Evolutionary conservation across 805 yeast species (phyloP).

Genomic region (Saturnispora quitensis): DNA sequence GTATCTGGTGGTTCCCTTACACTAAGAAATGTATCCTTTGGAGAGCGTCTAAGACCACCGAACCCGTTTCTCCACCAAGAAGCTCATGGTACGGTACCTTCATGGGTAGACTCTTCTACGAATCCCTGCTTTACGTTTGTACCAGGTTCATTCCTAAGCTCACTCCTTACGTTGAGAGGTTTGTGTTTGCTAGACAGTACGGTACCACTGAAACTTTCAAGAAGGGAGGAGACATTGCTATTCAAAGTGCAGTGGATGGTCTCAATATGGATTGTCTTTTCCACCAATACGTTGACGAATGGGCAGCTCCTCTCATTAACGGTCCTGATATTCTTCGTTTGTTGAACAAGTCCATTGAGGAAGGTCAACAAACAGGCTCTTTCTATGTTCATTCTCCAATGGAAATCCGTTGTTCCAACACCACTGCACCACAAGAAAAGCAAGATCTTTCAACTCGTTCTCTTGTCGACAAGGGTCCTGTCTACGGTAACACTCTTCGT

Average conservation of each 20-base stretch:
- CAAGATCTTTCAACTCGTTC: slow-evolving; percentile 47
- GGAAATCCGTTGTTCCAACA: slow-evolving; percentile 89
- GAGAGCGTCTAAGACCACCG: slow-evolving; percentile 76
- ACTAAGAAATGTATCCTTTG: slow-evolving; percentile 77
- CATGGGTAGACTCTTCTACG: slow-evolving; percentile 72
- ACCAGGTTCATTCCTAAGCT: slow-evolving; percentile 63
- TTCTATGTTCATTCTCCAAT: slow-evolving; percentile 91
- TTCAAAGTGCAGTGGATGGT: slow-evolving; percentile 76
- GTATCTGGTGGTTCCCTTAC: slow-evolving; percentile 98
- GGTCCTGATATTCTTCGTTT: slow-evolving; percentile 65
- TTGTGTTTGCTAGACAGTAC: slow-evolving; percentile 78
- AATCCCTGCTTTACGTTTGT: slow-evolving; percentile 68
- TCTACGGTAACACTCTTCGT: slow-evolving; percentile 74
- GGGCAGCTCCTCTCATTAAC: slow-evolving; percentile 84
- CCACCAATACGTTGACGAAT: slow-evolving; percentile 89
- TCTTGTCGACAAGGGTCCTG: slow-evolving; percentile 58
- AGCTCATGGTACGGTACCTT: slow-evolving; percentile 80
- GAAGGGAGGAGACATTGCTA: slow-evolving; percentile 44
- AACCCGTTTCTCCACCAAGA: slow-evolving; percentile 54
- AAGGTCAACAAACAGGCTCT: slow-evolving; percentile 50
- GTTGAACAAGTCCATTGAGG: slow-evolving; percentile 51
- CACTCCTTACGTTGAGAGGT: slow-evolving; percentile 79
- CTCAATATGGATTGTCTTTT: slow-evolving; percentile 93
- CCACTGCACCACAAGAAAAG: slow-evolving; percentile 39
- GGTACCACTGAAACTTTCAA: slow-evolving; percentile 64